phyloP scores from a whole-genome alignment of 78 protist genomes.

The Dictyostelium purpureum region DNA sequence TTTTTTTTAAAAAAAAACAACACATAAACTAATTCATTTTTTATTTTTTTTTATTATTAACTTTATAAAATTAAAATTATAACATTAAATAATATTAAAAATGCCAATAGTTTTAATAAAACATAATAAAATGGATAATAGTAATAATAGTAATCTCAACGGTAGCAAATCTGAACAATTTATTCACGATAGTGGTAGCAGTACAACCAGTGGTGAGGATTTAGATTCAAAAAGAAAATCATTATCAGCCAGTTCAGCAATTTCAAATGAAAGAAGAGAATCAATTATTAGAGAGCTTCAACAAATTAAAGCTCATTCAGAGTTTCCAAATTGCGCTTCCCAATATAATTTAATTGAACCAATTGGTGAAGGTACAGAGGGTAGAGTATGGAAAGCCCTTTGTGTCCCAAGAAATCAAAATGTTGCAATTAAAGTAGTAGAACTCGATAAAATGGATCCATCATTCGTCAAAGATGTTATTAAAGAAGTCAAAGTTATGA shows the following conservation, averaged over 20 bases:
- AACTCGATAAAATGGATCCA: constrained; percentile 22
- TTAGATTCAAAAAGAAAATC: background rate
- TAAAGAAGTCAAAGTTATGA: constrained; percentile 51
- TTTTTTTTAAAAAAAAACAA: no score
- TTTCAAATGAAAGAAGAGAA: constrained; percentile 22
- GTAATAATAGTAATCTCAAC: background rate
- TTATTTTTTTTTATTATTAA: no score
- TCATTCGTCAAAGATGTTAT: constrained; percentile 48
- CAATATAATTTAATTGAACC: constrained; percentile 33
- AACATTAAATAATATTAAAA: no score
- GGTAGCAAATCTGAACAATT: background rate
- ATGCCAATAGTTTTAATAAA: background rate
- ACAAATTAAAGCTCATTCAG: background rate
- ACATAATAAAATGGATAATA: background rate
- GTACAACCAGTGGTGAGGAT: background rate
- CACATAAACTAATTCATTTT: no score
- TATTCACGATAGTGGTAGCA: background rate
- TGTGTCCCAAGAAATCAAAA: constrained; percentile 11
- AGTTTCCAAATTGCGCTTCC: constrained; percentile 7
- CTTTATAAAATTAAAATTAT: no score
- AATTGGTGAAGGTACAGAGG: constrained; percentile 77
- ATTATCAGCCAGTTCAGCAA: background rate
- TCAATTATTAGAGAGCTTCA: constrained; percentile 49
- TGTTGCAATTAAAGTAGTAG: constrained; percentile 65
- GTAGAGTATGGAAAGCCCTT: constrained; percentile 48